These are phyloP conservation scores for Pseudopyricularia cyperi DNA, from an alignment of 2,329 filamentous ascomycete genomes.

Conservation along the genomic window DNA sequence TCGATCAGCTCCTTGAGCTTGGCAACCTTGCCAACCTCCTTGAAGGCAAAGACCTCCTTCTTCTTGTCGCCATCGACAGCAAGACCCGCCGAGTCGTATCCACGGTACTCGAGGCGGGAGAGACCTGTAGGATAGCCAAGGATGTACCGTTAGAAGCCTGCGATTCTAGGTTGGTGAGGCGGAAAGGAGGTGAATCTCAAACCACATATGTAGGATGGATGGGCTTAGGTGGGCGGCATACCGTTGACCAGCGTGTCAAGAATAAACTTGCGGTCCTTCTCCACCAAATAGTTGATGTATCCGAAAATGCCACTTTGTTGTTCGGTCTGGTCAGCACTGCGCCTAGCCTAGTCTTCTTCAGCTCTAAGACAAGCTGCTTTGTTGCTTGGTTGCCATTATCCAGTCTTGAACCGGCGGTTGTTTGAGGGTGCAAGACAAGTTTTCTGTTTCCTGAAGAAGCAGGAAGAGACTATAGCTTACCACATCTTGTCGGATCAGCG, in stretches of 20 bases:
- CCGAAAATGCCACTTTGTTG: conserved; percentile 75
- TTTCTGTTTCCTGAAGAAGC: too few species aligned
- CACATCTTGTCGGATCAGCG: conserved; percentile 18
- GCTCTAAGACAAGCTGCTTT: too few species aligned
- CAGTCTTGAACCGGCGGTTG: too few species aligned
- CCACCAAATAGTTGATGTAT: conserved; percentile 98
- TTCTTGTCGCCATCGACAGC: conserved; percentile 97
- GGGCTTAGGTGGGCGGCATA: conserved; percentile 27
- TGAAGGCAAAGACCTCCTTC: conserved; percentile 93
- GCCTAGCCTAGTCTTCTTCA: neutral
- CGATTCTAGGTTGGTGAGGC: neutral
- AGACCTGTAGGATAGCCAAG: conserved; percentile 47
- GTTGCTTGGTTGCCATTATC: too few species aligned
- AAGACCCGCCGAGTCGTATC: conserved; percentile 94
- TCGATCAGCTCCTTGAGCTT: conserved; percentile 91
- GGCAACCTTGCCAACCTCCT: conserved; percentile 98
- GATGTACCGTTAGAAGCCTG: conserved; percentile 12
- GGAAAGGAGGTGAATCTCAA: neutral
- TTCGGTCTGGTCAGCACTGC: neutral
- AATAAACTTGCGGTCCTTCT: conserved; percentile 96
- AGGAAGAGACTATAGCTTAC: conserved; percentile 10
- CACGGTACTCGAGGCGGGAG: conserved; percentile 91
- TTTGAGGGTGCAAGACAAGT: too few species aligned
- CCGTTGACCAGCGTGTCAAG: conserved; percentile 93
- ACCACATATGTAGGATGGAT: neutral